Evolutionary conservation across 257 asterid species (phyloP).

Genomic region (Solanum rostratum): DNA sequence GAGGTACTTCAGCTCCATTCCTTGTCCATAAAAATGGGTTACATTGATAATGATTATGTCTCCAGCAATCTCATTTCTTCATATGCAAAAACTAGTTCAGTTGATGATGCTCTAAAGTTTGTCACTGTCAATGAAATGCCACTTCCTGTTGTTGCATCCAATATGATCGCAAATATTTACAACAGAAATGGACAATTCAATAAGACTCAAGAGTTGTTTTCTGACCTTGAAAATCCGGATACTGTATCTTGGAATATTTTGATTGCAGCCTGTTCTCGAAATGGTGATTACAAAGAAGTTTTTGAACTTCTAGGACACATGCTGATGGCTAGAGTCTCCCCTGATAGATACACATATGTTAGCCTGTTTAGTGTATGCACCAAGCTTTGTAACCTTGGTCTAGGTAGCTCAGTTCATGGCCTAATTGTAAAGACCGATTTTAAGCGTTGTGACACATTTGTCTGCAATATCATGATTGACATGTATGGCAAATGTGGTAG

Average conservation of each 20-base stretch:
- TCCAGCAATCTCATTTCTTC: slow-evolving; percentile 52
- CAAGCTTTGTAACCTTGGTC: slow-evolving; percentile 45
- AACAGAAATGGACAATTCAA: slow-evolving; percentile 52
- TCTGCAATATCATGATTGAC: slow-evolving; percentile 55
- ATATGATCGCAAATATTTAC: slow-evolving; percentile 53
- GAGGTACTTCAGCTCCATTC: slow-evolving; percentile 72
- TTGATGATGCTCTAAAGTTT: slow-evolving; percentile 43
- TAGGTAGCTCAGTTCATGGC: slow-evolving; percentile 76
- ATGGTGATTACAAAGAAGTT: slow-evolving; percentile 56
- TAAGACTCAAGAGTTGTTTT: slow-evolving; percentile 67
- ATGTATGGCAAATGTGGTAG: slow-evolving; percentile 89
- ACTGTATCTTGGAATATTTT: slow-evolving; percentile 65
- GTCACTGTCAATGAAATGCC: slow-evolving; percentile 8
- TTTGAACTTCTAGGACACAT: slow-evolving; percentile 65
- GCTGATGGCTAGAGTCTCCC: slow-evolving; percentile 34
- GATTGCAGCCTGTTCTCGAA: slow-evolving; percentile 83
- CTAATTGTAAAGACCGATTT: slow-evolving; percentile 36
- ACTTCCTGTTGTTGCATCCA: slow-evolving; percentile 40
- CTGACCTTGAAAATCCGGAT: slow-evolving; percentile 63
- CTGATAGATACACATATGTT: slow-evolving; percentile 65
- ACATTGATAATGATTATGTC: slow-evolving; percentile 40
- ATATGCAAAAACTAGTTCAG: slow-evolving; percentile 43
- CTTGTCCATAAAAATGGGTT: slow-evolving; percentile 44
- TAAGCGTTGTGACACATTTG: slow-evolving; percentile 44
- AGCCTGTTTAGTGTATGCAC: slow-evolving; percentile 72